Conservation (phyloP, 805 yeast genomes). For the Candida chilensis region DNA sequence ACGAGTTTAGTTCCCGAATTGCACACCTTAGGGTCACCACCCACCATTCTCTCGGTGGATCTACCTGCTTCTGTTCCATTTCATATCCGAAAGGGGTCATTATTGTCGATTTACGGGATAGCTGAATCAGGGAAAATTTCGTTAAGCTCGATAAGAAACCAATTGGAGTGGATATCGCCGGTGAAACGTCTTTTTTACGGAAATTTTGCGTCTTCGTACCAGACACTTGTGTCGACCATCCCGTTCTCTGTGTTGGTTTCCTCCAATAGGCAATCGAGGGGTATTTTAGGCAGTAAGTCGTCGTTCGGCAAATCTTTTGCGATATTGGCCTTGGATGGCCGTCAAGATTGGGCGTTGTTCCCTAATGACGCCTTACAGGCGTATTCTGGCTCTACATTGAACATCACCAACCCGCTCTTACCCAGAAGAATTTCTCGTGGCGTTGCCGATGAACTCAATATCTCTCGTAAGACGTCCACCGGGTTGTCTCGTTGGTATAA, state of each 20-base stretch:
- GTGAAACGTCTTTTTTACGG: conserved; percentile 35
- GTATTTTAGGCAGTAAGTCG: conserved; percentile 4
- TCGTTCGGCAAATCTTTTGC: conserved; percentile 28
- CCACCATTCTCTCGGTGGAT: conserved; percentile 36
- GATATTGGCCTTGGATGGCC: conserved; percentile 43
- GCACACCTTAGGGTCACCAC: conserved; percentile 37
- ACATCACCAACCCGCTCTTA: conserved; percentile 20
- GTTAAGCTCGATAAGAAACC: conserved; percentile 10
- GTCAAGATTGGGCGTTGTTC: conserved; percentile 54
- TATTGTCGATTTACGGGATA: conserved; percentile 36
- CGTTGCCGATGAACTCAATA: conserved; percentile 13
- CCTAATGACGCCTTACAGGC: conserved; percentile 37
- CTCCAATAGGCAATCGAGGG: conserved; percentile 13
- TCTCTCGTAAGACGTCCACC: conserved; percentile 17
- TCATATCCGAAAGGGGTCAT: conserved; percentile 34
- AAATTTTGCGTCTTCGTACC: conserved; percentile 33
- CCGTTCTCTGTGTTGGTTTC: conserved; percentile 35
- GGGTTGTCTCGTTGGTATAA: conserved; percentile 27
- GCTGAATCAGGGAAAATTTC: conserved; percentile 6
- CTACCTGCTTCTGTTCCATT: conserved; percentile 56
- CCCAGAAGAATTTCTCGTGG: conserved; percentile 29
- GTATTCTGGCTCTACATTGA: conserved; percentile 43
- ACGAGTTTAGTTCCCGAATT: conserved; percentile 20
- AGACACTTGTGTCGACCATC: conserved; percentile 35
- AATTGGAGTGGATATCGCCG: conserved; percentile 22